A percentile compares a stretch with the other conserved stretches of the same genome.
These are phyloP conservation scores for Globisporangium apiculatum DNA, from an alignment of 352 stramenopile genomes.

Conservation along the genomic window DNA sequence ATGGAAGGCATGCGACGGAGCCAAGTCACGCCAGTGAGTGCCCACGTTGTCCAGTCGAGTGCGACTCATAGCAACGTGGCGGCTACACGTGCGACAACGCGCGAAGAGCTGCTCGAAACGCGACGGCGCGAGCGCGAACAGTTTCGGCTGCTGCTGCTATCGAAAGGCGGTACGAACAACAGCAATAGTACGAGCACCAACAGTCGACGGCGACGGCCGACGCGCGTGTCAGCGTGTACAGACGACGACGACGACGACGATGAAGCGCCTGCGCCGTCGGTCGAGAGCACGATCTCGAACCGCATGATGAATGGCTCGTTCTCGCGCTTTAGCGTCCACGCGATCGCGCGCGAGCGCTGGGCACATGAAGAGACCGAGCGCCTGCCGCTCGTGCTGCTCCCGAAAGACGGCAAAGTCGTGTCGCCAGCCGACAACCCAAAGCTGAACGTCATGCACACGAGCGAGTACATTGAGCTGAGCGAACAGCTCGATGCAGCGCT, in stretches of 20 bases:
- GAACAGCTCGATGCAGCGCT: slow-evolving; percentile 52
- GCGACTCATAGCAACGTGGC: slow-evolving; percentile 2
- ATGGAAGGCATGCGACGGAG: slow-evolving; percentile 38
- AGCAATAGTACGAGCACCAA: slow-evolving; percentile 2
- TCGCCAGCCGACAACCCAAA: slow-evolving; percentile 76
- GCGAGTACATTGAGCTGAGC: slow-evolving; percentile 57
- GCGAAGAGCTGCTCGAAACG: slow-evolving; percentile 71
- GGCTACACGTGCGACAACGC: slow-evolving; percentile 22
- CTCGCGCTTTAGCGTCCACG: slow-evolving; percentile 63
- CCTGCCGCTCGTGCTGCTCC: slow-evolving; percentile 63
- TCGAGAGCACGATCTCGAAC: slow-evolving; percentile 77
- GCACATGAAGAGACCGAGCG: slow-evolving; percentile 58
- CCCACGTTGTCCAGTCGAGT: slow-evolving; percentile 7
- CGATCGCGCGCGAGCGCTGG: slow-evolving; percentile 69
- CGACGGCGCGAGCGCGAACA: slow-evolving; percentile 58
- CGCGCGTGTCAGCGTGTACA: slow-evolving; percentile 1
- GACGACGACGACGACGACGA: slow-evolving; percentile 76
- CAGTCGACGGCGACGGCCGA: slow-evolving; percentile 30
- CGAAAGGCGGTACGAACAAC: slow-evolving; percentile 12
- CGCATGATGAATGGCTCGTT: slow-evolving; percentile 79
- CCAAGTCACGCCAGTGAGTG: slow-evolving; percentile 13
- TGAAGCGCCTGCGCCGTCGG: slow-evolving; percentile 33
- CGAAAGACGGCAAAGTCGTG: slow-evolving; percentile 51
- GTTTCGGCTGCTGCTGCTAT: slow-evolving; percentile 57
- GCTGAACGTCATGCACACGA: slow-evolving; percentile 57